phyloP scores from a whole-genome alignment of 495 filamentous ascomycete genomes.

The Sordaria brevicollis region DNA sequence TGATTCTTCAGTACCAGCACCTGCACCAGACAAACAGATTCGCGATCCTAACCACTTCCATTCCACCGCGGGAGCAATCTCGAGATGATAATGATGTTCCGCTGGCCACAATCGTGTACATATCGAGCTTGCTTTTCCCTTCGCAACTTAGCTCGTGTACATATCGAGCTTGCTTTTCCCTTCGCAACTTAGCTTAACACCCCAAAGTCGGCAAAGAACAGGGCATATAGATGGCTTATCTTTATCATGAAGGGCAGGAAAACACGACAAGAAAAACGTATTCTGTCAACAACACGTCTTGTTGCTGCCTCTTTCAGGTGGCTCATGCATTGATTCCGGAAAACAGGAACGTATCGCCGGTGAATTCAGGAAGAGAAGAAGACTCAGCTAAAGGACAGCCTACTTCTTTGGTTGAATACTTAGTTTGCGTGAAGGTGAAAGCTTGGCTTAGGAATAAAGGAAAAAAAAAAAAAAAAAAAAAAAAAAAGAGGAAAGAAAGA shows the following conservation, averaged over 20 bases:
- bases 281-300: background rate
- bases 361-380: background rate
- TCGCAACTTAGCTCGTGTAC: background rate
- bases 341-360: background rate
- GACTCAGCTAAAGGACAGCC: background rate
- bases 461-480: no score
- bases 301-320: background rate
- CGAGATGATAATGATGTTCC: background rate
- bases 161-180: background rate
- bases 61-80: background rate
- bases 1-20: background rate
- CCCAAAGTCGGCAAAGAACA: background rate
- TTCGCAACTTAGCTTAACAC: background rate
- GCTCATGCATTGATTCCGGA: background rate
- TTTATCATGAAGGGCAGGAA: background rate
- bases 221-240: background rate
- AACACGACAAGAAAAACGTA: background rate
- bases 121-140: background rate
- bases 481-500: no score
- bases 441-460: no score
- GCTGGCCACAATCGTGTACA: background rate
- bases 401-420: no score
- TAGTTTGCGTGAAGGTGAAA: no score
- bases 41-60: background rate
- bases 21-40: background rate